Evolutionary conservation across 83 land plant species (phyloP), one percentile per base, ranked within the genome.

Genomic region (Isoetes engelmannii): DNA sequence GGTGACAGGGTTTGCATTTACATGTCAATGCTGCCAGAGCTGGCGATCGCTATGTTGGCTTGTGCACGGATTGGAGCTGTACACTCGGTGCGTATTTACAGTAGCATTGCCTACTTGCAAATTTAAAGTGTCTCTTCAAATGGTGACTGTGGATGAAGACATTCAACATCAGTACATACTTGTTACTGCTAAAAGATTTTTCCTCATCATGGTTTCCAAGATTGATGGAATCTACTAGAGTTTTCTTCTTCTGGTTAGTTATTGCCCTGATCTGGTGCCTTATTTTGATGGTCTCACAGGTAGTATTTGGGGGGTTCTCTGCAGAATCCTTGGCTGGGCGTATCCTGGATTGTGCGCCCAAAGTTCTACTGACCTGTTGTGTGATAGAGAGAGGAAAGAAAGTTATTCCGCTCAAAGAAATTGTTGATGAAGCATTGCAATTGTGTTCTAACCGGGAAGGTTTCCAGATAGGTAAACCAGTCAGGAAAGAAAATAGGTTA

Each of bases 21-120:
- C 61, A 73, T 73, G 75, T 61, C 71, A 28, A 73, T 73, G 75
- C 65, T 73, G 7, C 60, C 69, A 17, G 75, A 73, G 45, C 73
- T 73, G 8, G 72, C 75, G 7, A 47, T 72, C 13, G 74, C 73
- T 4, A 73, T 73, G 75, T 61, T 73, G 17, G 75, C 75, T 10
- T 73, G 75, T 67, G 70, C 75, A n/a, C 75, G 75, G n/a, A 73
- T 73, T 57, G 75, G 75, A 21, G 75, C 75, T 56, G 57, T 73
- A 41, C 75, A 73, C 61, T 73, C 75, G 44, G 75, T 73, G 44
- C 20, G 75, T 48, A 20, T 64, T 28, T 51, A 64, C 4, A 9
- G 8, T 7, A 10, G 13, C 9, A 9, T 12, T 9, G 53, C 7
- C 67, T 68, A 8, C 4, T 68, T 68, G 70, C 70, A 55, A 18